Evolutionary conservation across 1,284 basidiomycete genomes (phyloP).

Genomic region (Cerioporus squamosus): DNA sequence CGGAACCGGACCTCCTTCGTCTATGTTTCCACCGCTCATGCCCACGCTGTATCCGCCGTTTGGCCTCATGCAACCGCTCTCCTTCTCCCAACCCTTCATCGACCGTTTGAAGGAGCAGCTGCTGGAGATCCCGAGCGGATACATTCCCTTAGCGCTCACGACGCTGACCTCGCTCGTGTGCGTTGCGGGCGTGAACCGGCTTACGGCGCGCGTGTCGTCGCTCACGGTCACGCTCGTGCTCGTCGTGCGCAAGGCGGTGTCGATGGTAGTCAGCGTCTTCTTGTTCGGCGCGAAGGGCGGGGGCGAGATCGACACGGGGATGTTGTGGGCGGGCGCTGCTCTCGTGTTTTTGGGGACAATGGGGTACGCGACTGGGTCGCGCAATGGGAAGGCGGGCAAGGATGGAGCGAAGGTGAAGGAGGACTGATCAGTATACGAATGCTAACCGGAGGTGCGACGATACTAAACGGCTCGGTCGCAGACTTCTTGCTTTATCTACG

Average conservation of each 20-base stretch:
- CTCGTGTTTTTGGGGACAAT: constrained; percentile 78
- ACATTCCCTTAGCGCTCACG: constrained; percentile 75
- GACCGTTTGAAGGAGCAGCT: neutral
- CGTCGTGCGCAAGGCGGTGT: constrained; percentile 89
- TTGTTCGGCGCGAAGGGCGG: constrained; percentile 39
- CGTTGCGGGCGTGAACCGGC: constrained; percentile 87
- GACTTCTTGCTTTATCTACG: too few relatives aligned
- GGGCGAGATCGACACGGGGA: constrained; percentile 21
- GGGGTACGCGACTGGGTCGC: constrained; percentile 54
- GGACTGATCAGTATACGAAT: too few relatives aligned
- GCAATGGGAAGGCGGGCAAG: neutral
- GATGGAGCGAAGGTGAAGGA: constrained; percentile 19
- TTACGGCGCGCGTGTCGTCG: constrained; percentile 79
- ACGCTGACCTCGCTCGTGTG: constrained; percentile 88
- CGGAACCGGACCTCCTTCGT: neutral
- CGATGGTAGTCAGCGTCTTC: constrained; percentile 77
- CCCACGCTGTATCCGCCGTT: constrained; percentile 12
- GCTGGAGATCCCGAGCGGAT: constrained; percentile 60
- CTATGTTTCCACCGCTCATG: neutral
- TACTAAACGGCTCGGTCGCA: too few relatives aligned
- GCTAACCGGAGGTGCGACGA: too few relatives aligned
- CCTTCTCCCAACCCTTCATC: neutral
- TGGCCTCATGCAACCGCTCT: constrained; percentile 11
- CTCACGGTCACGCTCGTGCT: constrained; percentile 89
- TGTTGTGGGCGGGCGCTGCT: constrained; percentile 68